phyloP scores from a whole-genome alignment of 345 rosid species.

The Lumnitzera littorea region DNA sequence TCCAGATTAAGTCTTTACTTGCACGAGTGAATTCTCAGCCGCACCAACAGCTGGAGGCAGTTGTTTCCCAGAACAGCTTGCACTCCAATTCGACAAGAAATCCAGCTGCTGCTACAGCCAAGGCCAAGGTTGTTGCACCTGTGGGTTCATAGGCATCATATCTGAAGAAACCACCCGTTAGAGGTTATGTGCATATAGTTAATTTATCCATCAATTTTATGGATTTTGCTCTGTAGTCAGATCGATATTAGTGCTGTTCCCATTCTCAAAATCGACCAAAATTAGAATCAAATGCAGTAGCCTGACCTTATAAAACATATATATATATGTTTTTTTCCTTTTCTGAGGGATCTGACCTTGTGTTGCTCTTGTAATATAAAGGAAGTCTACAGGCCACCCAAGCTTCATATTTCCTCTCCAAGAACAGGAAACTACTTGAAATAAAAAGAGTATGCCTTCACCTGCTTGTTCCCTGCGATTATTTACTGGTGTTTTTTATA shows the following conservation, averaged over 20 bases:
- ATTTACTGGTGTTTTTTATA: too few relatives aligned
- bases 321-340: too few relatives aligned
- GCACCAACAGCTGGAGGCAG: conserved; percentile 45
- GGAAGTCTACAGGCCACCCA: too few relatives aligned
- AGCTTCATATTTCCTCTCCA: too few relatives aligned
- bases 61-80: conserved; percentile 37
- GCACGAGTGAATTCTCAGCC: conserved; percentile 54
- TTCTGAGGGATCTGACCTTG: too few relatives aligned
- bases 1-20: conserved; percentile 66
- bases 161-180: conserved; percentile 1
- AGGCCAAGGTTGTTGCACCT: conserved; percentile 72
- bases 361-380: too few relatives aligned
- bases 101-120: conserved; percentile 70
- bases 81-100: conserved; percentile 52
- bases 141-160: conserved; percentile 55
- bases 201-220: neutral
- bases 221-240: neutral
- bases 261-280: neutral
- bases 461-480: too few relatives aligned
- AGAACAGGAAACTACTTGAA: too few relatives aligned
- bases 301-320: too few relatives aligned
- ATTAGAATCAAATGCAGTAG: neutral
- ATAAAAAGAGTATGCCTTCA: too few relatives aligned
- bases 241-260: conserved; percentile 9
- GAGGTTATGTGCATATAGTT: conserved; percentile 26